Conservation (phyloP, 129 eudicot species). For the Helianthus tuberosus region DNA sequence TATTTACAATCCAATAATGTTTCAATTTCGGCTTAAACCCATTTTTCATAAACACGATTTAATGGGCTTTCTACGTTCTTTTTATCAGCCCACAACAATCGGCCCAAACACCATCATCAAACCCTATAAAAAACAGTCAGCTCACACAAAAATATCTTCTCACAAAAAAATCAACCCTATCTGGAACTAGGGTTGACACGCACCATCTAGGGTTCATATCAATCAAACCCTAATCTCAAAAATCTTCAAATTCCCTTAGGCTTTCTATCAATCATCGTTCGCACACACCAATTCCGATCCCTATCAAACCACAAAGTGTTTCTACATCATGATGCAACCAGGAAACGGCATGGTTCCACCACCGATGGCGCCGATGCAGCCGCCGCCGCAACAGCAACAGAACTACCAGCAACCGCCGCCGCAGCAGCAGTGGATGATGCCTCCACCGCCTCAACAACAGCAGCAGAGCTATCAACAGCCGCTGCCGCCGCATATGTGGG, state of each 20-base stretch:
- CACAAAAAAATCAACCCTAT: conserved; percentile 32
- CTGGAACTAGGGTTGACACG: conserved; percentile 30
- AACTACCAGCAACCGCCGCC: conserved; percentile 53
- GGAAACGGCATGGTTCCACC: conserved; percentile 60
- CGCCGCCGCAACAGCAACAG: conserved; percentile 43
- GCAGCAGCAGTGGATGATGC: conserved; percentile 59
- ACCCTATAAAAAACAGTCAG: not conserved
- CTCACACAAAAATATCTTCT: conserved; percentile 26
- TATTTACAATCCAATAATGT: not conserved
- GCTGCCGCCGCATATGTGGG: conserved; percentile 43
- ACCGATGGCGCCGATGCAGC: conserved; percentile 49
- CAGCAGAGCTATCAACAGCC: conserved; percentile 23
- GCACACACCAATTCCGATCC: not conserved
- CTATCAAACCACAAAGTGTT: conserved; percentile 19
- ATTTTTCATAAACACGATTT: too few relatives aligned
- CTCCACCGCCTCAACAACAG: conserved; percentile 47
- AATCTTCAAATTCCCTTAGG: not conserved
- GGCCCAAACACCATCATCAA: conserved; percentile 9
- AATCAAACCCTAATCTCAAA: conserved; percentile 10
- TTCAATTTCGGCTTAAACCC: too few relatives aligned
- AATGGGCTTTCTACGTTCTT: conserved; percentile 6
- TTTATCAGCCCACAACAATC: not conserved
- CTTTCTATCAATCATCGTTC: conserved; percentile 12
- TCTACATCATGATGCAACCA: conserved; percentile 63
- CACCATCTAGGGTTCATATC: conserved; percentile 43